Evolutionary conservation across 2,329 filamentous ascomycete species (phyloP).

Genomic region (Pseudogymnoascus sp.): DNA sequence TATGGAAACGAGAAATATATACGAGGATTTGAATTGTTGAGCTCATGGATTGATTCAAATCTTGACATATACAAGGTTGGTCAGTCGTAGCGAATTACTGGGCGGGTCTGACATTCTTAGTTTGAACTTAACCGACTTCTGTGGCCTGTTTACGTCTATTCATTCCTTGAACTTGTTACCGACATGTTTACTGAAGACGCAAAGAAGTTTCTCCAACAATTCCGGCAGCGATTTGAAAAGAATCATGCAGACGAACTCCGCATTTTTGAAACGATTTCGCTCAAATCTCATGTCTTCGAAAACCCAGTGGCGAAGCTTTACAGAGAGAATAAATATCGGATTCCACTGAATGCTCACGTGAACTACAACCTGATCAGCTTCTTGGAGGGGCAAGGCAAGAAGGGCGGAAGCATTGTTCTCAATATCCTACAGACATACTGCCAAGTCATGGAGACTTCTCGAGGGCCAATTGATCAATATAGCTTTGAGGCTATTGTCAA

Average conservation of each 20-base stretch:
- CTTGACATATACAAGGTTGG: conserved; percentile 85
- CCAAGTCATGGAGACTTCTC: conserved; percentile 47
- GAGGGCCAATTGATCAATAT: conserved; percentile 55
- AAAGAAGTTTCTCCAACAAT: conserved; percentile 61
- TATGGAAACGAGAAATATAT: conserved; percentile 68
- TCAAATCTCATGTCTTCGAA: conserved; percentile 69
- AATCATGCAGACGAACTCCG: conserved; percentile 76
- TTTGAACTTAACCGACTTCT: conserved; percentile 80
- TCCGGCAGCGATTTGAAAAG: conserved; percentile 61
- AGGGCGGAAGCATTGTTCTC: conserved; percentile 70
- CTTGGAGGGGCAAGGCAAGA: conserved; percentile 75
- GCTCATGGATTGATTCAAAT: conserved; percentile 81
- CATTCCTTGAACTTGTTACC: conserved; percentile 70
- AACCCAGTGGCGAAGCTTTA: conserved; percentile 76
- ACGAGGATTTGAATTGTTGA: conserved; percentile 64
- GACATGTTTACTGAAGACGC: conserved; percentile 65
- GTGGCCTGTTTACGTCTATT: conserved; percentile 94
- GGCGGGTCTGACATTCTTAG: conserved; percentile 33
- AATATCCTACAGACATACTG: conserved; percentile 59
- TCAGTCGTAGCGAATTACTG: conserved; percentile 12
- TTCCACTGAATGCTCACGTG: conserved; percentile 80
- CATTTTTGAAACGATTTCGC: conserved; percentile 61
- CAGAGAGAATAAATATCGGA: conserved; percentile 74
- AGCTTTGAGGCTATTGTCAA: conserved; percentile 54
- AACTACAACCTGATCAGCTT: conserved; percentile 79